Evolutionary conservation across 768 basidiomycete species (phyloP).

Genomic region (Termitomyces sp.): DNA sequence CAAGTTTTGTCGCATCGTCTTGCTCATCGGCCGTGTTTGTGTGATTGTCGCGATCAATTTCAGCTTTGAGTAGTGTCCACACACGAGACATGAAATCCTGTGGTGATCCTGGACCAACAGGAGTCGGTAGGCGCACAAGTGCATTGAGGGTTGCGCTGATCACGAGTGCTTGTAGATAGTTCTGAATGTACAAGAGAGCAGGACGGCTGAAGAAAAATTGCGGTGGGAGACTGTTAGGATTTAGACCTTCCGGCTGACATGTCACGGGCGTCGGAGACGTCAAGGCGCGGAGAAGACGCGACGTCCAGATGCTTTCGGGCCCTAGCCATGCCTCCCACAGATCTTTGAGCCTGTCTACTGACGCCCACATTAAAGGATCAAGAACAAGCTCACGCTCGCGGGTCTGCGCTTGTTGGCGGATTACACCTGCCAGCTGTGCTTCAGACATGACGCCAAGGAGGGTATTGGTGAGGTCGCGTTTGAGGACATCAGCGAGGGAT

Average conservation of each 20-base stretch:
- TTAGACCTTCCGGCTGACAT: slow-evolving; percentile 25
- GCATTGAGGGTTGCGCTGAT: slow-evolving; percentile 57
- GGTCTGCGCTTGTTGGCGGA: slow-evolving; percentile 47
- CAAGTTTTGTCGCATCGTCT: slow-evolving; percentile 41
- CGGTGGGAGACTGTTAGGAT: slow-evolving; percentile 51
- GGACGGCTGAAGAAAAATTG: slow-evolving; percentile 59
- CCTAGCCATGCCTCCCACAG: slow-evolving; percentile 8
- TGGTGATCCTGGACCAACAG: neutral
- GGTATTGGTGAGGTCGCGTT: slow-evolving; percentile 61
- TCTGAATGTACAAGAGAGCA: slow-evolving; percentile 54
- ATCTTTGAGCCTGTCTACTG: slow-evolving; percentile 13
- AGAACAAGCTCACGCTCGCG: slow-evolving; percentile 53
- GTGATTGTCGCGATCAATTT: slow-evolving; percentile 37
- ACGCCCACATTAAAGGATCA: slow-evolving; percentile 39
- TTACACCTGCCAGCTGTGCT: slow-evolving; percentile 42
- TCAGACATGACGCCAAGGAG: slow-evolving; percentile 66
- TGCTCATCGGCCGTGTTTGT: neutral
- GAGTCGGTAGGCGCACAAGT: slow-evolving; percentile 37
- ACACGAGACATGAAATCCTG: slow-evolving; percentile 51
- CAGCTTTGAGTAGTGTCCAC: slow-evolving; percentile 59
- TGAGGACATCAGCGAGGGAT: slow-evolving; percentile 57
- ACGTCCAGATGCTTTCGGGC: slow-evolving; percentile 33
- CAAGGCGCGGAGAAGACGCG: slow-evolving; percentile 41
- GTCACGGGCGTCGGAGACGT: slow-evolving; percentile 32
- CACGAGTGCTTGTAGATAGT: slow-evolving; percentile 65